A percentile compares a stretch with the other conserved stretches of the same genome.
These are phyloP conservation scores for Harringtonia aguacate DNA, from an alignment of 2,329 filamentous ascomycete species.

Conservation along the genomic window DNA sequence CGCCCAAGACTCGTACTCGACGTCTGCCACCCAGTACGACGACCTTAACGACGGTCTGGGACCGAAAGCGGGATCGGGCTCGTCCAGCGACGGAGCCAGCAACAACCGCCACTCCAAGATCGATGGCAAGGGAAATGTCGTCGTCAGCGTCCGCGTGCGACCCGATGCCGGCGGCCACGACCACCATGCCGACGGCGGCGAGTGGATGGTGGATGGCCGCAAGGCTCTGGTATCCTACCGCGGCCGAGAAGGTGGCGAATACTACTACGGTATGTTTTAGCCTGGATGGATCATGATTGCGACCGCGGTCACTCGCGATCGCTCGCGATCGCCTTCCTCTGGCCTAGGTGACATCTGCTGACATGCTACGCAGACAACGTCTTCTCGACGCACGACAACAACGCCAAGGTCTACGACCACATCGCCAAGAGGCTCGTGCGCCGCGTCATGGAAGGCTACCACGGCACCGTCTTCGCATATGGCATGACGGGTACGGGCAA, in stretches of 20 bases:
- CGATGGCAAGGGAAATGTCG: conserved; percentile 85
- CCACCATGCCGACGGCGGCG: conserved; percentile 59
- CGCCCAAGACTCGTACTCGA: conserved; percentile 84
- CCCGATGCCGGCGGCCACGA: conserved; percentile 63
- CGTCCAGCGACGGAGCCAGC: conserved; percentile 11
- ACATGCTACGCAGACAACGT: conserved; percentile 75
- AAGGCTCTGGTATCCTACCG: conserved; percentile 72
- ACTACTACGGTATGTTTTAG: conserved; percentile 70
- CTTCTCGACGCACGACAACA: conserved; percentile 88
- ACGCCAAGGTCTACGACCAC: conserved; percentile 88
- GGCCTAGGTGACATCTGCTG: conserved; percentile 8
- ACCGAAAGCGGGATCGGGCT: conserved; percentile 17
- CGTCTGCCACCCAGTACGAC: conserved; percentile 80
- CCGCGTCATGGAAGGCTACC: conserved; percentile 97
- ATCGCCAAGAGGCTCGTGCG: conserved; percentile 88
- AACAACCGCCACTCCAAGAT: conserved; percentile 41
- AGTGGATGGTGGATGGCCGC: conserved; percentile 87
- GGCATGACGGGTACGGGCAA: conserved; percentile 99
- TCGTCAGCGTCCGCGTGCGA: conserved; percentile 89
- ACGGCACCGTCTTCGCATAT: conserved; percentile 96
- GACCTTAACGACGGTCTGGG: conserved; percentile 52
- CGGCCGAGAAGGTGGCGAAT: conserved; percentile 85
- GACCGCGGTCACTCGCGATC: too few species aligned
- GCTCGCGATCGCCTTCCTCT: too few species aligned
- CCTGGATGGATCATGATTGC: too few species aligned